Evolutionary conservation across 2,329 filamentous ascomycete species (phyloP).

Genomic region (Zymoseptoria tritici): DNA sequence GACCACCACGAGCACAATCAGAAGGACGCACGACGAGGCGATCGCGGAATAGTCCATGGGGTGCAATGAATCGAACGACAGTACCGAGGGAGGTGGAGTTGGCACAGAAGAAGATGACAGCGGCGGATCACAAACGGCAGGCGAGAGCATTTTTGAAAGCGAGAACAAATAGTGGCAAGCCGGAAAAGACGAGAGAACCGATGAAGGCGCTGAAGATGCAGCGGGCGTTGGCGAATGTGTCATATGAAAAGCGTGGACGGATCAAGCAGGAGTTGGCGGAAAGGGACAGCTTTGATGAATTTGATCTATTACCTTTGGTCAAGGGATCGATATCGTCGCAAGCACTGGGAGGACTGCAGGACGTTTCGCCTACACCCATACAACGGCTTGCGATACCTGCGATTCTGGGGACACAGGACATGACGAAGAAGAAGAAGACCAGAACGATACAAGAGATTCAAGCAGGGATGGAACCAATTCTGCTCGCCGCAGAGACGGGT

Average conservation of each 20-base stretch:
- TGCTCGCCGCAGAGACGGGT: conserved; percentile 91
- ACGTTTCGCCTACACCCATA: conserved; percentile 77
- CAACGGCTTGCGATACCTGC: conserved; percentile 83
- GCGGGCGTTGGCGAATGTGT: conserved; percentile 63
- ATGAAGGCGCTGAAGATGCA: conserved; percentile 95
- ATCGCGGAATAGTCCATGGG: conserved; percentile 48
- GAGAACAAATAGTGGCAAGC: conserved; percentile 30
- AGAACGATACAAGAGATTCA: conserved; percentile 25
- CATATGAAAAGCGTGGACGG: conserved; percentile 60
- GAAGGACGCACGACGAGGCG: conserved; percentile 22
- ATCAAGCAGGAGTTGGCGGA: conserved; percentile 56
- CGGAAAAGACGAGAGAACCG: conserved; percentile 42
- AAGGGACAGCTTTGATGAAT: conserved; percentile 72
- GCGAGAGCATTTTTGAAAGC: conserved; percentile 43
- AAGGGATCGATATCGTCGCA: conserved; percentile 65
- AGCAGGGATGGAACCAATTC: conserved; percentile 53
- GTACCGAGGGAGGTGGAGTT: conserved; percentile 19
- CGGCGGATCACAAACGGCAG: conserved; percentile 41
- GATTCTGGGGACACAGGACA: conserved; percentile 54
- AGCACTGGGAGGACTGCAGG: conserved; percentile 64
- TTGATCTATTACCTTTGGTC: conserved; percentile 65
- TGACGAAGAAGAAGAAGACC: conserved; percentile 27
- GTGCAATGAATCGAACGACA: conserved; percentile 51
- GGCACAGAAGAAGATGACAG: conserved; percentile 25
- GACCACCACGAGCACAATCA: conserved; percentile 16